Percentiles rank a stretch among this genome's conserved stretches.
These are phyloP conservation scores for Tulasnella sp. DNA, from an alignment of 768 basidiomycete genomes.

Conservation along the genomic window DNA sequence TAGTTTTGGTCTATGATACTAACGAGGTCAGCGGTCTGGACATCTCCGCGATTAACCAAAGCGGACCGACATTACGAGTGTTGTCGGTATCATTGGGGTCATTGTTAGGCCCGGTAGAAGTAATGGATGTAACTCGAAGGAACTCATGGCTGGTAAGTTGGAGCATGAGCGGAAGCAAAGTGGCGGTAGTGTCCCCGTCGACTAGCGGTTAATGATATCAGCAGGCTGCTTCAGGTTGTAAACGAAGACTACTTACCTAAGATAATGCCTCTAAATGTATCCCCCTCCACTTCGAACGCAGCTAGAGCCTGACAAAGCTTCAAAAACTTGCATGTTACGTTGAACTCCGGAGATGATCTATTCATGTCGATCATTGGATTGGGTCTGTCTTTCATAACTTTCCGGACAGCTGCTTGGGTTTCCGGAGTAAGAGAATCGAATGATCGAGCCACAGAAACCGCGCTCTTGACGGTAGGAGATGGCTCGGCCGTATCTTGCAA, in stretches of 20 bases:
- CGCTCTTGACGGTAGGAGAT: neutral
- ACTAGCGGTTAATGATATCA: slow-evolving; percentile 30
- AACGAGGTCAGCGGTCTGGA: neutral
- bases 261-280: slow-evolving; percentile 52
- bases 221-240: neutral
- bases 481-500: neutral
- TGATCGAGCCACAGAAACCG: neutral
- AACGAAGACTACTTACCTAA: slow-evolving; percentile 37
- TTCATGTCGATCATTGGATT: neutral
- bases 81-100: neutral
- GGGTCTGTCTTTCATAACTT: neutral
- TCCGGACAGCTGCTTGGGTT: neutral
- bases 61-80: slow-evolving; percentile 32
- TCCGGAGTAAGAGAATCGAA: neutral
- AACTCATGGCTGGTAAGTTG: slow-evolving; percentile 18
- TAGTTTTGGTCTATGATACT: slow-evolving; percentile 34
- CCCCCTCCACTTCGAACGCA: slow-evolving; percentile 40
- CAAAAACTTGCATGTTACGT: slow-evolving; percentile 49
- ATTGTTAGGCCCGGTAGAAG: neutral
- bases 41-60: no score
- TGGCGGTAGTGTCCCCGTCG: slow-evolving; percentile 40
- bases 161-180: slow-evolving; percentile 46
- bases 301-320: slow-evolving; percentile 48
- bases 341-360: neutral
- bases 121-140: neutral